Evolutionary conservation across 139 green algal genomes (phyloP).

Genomic region (Haematococcus lacustris): DNA sequence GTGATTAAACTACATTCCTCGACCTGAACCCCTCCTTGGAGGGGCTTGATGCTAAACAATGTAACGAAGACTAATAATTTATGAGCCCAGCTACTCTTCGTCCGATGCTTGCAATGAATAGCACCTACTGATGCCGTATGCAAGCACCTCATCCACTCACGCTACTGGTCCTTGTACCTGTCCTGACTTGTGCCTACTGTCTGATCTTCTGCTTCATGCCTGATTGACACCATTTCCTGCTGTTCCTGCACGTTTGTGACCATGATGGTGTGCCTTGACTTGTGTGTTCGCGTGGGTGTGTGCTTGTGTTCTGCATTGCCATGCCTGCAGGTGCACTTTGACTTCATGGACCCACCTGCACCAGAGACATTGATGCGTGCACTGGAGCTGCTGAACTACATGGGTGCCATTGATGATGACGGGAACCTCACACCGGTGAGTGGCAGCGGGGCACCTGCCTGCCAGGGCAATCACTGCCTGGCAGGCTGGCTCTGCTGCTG

Average conservation of each 20-base stretch:
- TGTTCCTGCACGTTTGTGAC: background rate
- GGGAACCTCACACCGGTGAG: constrained; percentile 84
- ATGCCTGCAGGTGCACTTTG: constrained; percentile 87
- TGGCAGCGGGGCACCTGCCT: no score
- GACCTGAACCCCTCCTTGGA: constrained; percentile 40
- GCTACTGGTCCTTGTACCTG: no score
- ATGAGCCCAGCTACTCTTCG: constrained; percentile 11
- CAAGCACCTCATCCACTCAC: no score
- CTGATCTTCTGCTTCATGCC: no score
- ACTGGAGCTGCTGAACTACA: constrained; percentile 99
- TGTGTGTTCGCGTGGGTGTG: background rate
- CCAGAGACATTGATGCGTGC: constrained; percentile 98
- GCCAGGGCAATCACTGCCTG: no score
- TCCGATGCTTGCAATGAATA: background rate
- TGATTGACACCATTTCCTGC: background rate
- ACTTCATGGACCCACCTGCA: constrained; percentile 99
- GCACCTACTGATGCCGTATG: no score
- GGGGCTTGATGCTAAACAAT: constrained; percentile 6
- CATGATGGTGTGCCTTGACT: background rate
- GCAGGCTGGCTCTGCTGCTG: no score
- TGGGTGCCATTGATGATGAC: constrained; percentile 97
- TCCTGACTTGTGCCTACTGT: no score
- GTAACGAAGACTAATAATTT: constrained; percentile 27
- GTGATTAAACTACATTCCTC: constrained; percentile 70
- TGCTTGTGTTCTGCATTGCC: background rate